phyloP scores from a whole-genome alignment of 2,329 filamentous ascomycete genomes.

The Coniochaeta pulveracea region DNA sequence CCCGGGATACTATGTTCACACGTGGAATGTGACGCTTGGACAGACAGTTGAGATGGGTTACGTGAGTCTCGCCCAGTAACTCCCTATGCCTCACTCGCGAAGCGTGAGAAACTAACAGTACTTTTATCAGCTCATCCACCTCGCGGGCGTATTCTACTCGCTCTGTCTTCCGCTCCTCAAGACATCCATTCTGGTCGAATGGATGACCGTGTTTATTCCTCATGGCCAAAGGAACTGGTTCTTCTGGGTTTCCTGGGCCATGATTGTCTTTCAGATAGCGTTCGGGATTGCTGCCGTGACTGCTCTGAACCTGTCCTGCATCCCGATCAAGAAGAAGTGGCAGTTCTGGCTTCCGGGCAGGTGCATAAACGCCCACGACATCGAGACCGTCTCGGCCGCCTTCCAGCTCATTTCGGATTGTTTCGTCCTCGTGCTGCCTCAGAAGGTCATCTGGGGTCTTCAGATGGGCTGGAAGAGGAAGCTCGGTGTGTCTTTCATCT shows the following conservation, averaged over 20 bases:
- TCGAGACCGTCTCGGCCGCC: slow-evolving; percentile 18
- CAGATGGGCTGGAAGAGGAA: slow-evolving; percentile 18
- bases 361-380: slow-evolving; percentile 17
- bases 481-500: slow-evolving; percentile 19
- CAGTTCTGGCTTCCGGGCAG: slow-evolving; percentile 18
- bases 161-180: slow-evolving; percentile 26
- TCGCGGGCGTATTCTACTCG: slow-evolving; percentile 23
- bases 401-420: slow-evolving; percentile 21
- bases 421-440: slow-evolving; percentile 21
- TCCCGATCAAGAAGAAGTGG: slow-evolving; percentile 21
- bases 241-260: slow-evolving; percentile 21
- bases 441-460: slow-evolving; percentile 21
- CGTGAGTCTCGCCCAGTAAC: slow-evolving; percentile 10
- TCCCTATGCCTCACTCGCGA: not conserved
- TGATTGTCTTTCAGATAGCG: slow-evolving; percentile 19
- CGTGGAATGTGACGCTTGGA: slow-evolving; percentile 18
- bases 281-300: slow-evolving; percentile 17
- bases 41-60: slow-evolving; percentile 16
- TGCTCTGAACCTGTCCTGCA: slow-evolving; percentile 22
- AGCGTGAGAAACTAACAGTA: slow-evolving; percentile 2
- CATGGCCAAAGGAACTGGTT: slow-evolving; percentile 16
- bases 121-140: slow-evolving; percentile 16
- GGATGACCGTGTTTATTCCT: slow-evolving; percentile 25
- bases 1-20: slow-evolving; percentile 24
- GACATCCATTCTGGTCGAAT: slow-evolving; percentile 28